phyloP scores from a whole-genome alignment of 2,329 filamentous ascomycete genomes.

The Paracoccidioides brasiliensis region DNA sequence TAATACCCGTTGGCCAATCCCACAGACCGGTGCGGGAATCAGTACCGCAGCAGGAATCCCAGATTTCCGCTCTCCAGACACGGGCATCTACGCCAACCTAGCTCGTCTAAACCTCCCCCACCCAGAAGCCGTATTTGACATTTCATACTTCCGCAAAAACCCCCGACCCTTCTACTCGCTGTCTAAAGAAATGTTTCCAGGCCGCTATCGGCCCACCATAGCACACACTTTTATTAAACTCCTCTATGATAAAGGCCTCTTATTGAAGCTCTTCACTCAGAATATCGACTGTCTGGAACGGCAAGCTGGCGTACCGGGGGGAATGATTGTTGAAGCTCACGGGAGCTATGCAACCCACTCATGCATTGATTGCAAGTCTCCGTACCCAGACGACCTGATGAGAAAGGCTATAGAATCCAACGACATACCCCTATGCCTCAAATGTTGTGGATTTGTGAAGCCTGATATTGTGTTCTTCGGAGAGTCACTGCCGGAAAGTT shows the following conservation, averaged over 20 bases:
- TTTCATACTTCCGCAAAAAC: conserved; percentile 71
- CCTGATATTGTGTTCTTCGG: conserved; percentile 94
- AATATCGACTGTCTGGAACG: conserved; percentile 96
- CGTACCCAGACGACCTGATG: conserved; percentile 65
- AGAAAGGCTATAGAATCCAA: conserved; percentile 51
- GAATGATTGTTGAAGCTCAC: conserved; percentile 83
- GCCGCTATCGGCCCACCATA: conserved; percentile 75
- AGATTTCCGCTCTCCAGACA: conserved; percentile 87
- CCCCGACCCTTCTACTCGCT: conserved; percentile 86
- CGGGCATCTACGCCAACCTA: conserved; percentile 87
- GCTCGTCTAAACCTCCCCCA: conserved; percentile 73
- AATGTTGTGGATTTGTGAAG: conserved; percentile 71
- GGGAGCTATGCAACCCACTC: conserved; percentile 85
- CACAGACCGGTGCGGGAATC: conserved; percentile 70
- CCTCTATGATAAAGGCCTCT: conserved; percentile 57
- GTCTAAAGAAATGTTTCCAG: conserved; percentile 83
- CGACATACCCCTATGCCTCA: conserved; percentile 56
- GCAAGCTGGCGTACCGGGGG: conserved; percentile 64
- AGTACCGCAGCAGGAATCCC: conserved; percentile 53
- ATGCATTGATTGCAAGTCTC: conserved; percentile 73
- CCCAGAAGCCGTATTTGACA: conserved; percentile 88
- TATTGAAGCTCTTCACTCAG: conserved; percentile 85
- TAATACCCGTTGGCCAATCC: neutral
- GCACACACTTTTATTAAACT: conserved; percentile 81
- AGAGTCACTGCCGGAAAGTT: conserved; percentile 53